phyloP scores from a whole-genome alignment of 345 rosid genomes.

The Populus ilicifolia region DNA sequence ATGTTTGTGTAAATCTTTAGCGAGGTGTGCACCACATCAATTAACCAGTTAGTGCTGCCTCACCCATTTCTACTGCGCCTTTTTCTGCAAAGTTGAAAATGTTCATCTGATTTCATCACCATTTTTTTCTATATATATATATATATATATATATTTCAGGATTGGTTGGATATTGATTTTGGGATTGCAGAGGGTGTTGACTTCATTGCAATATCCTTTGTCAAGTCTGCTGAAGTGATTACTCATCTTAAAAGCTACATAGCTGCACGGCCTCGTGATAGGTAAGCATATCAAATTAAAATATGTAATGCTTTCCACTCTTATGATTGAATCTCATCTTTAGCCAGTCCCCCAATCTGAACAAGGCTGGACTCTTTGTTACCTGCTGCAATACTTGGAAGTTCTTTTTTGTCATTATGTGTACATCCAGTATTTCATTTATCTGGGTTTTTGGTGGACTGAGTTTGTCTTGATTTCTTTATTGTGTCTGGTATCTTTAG shows the following conservation, averaged over 20 bases:
- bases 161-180: slow-evolving; percentile 98
- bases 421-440: not conserved
- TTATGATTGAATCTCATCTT: not conserved
- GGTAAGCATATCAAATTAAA: slow-evolving; percentile 38
- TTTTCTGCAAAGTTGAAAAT: not conserved
- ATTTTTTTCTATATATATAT: slow-evolving; percentile 8
- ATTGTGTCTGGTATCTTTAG: not conserved
- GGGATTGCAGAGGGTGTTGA: slow-evolving; percentile 97
- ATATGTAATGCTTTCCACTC: not conserved
- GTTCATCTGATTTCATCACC: slow-evolving; percentile 12
- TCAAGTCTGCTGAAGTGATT: slow-evolving; percentile 98
- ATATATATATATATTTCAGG: slow-evolving; percentile 49
- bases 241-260: slow-evolving; percentile 92
- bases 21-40: not conserved
- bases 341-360: not conserved
- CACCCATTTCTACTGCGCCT: not conserved
- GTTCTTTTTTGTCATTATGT: not conserved
- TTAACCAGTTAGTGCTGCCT: not conserved
- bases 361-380: not conserved
- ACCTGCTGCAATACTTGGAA: not conserved
- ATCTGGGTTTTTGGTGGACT: not conserved
- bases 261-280: slow-evolving; percentile 77
- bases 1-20: not conserved
- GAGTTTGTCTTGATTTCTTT: slow-evolving; percentile 1
- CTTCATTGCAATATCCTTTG: slow-evolving; percentile 95